A percentile compares a stretch with the other conserved stretches of the same genome.
These are phyloP conservation scores for Hymenoscyphus linearis DNA, from an alignment of 2,329 filamentous ascomycete species.

Conservation along the genomic window DNA sequence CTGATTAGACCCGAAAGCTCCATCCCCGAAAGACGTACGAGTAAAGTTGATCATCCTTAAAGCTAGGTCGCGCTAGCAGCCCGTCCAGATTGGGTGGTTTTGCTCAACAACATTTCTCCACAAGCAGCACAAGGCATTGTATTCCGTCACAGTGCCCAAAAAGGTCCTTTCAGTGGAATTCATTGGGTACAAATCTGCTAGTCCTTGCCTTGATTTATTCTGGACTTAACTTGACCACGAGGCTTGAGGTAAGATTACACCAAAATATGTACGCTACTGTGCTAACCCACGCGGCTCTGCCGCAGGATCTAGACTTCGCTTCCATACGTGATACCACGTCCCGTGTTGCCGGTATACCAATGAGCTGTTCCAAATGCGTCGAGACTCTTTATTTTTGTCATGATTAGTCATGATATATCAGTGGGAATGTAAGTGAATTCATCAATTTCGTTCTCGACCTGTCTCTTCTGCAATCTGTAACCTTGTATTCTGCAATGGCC, in stretches of 20 bases:
- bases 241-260: neutral
- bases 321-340: neutral
- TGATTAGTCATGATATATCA: neutral
- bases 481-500: too few relatives aligned
- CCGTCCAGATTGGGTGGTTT: too few relatives aligned
- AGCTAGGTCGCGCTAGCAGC: too few relatives aligned
- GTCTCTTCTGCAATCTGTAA: too few relatives aligned
- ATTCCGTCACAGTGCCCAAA: neutral
- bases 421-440: neutral
- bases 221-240: neutral
- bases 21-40: too few relatives aligned
- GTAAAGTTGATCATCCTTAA: too few relatives aligned
- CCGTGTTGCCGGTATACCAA: neutral
- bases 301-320: neutral
- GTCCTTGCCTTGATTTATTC: neutral
- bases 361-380: neutral
- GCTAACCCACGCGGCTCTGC: neutral
- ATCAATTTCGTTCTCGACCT: too few relatives aligned
- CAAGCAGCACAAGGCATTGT: neutral
- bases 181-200: neutral
- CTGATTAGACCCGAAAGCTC: too few relatives aligned
- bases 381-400: neutral
- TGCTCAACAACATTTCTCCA: too few relatives aligned
- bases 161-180: neutral
- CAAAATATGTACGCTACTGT: neutral